Conservation (phyloP, 1,139 yeast species). For the Suzukiozyma palmioleophila region DNA sequence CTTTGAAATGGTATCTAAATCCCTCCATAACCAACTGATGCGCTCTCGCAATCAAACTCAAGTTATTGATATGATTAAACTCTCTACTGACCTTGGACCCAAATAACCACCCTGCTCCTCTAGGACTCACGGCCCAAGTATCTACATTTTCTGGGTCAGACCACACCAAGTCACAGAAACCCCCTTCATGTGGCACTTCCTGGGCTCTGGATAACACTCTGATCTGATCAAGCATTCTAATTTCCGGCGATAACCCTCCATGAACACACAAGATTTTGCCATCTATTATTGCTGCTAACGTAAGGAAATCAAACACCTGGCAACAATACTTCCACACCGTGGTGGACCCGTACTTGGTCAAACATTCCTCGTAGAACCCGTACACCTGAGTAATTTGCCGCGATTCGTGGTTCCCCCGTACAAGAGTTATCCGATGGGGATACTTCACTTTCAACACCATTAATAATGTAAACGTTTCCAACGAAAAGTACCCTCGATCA, state of each 20-base stretch:
- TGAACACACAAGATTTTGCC: constrained; percentile 92
- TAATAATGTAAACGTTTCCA: constrained; percentile 86
- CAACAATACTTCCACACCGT: constrained; percentile 98
- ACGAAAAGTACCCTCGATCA: constrained; percentile 90
- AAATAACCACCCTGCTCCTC: constrained; percentile 98
- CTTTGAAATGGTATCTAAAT: constrained; percentile 89
- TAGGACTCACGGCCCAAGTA: constrained; percentile 97
- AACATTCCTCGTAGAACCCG: constrained; percentile 88
- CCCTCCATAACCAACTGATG: constrained; percentile 99
- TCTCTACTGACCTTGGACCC: constrained; percentile 92
- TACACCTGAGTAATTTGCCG: constrained; percentile 95
- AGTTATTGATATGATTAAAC: constrained; percentile 87
- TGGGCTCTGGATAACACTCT: constrained; percentile 95
- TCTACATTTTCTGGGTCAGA: constrained; percentile 97
- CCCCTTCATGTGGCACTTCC: constrained; percentile 99
- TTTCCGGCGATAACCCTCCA: constrained; percentile 97
- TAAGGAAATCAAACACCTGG: constrained; percentile 89
- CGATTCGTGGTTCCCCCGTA: constrained; percentile 91
- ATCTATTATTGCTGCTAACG: constrained; percentile 91
- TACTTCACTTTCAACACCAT: constrained; percentile 88
- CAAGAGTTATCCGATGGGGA: constrained; percentile 82
- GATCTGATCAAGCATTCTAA: constrained; percentile 93
- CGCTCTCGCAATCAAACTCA: constrained; percentile 88
- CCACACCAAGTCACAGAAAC: constrained; percentile 96
- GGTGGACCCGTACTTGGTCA: constrained; percentile 90